A percentile compares a stretch with the other conserved stretches of the same genome.
Conservation (phyloP, 257 asterid species). For the Fraxinus cuspidata region DNA sequence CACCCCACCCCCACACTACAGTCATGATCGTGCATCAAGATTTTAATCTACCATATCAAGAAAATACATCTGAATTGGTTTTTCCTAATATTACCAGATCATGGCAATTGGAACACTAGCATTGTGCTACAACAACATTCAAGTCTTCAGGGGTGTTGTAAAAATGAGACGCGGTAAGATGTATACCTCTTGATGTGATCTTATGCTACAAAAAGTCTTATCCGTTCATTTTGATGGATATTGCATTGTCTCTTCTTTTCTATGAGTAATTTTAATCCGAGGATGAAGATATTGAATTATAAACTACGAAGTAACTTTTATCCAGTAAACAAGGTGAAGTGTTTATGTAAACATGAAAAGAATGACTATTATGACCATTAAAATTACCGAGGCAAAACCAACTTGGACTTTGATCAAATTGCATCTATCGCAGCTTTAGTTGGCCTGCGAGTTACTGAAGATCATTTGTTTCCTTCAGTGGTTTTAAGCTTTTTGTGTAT, state of each 20-base stretch:
- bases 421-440: neutral
- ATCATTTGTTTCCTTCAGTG: neutral
- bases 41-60: neutral
- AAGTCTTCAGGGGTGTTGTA: slow-evolving; percentile 91
- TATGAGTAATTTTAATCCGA: neutral
- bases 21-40: neutral
- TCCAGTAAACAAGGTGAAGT: slow-evolving; percentile 1
- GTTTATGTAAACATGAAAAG: neutral
- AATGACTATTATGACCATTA: neutral
- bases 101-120: slow-evolving; percentile 98
- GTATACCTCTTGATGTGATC: slow-evolving; percentile 15
- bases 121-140: slow-evolving; percentile 87
- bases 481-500: neutral
- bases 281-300: neutral
- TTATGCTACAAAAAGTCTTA: slow-evolving; percentile 13
- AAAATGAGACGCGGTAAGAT: slow-evolving; percentile 97
- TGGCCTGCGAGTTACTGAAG: neutral
- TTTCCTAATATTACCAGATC: slow-evolving; percentile 56
- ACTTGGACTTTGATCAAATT: neutral
- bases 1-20: neutral
- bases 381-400: neutral
- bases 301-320: neutral
- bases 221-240: slow-evolving; percentile 7
- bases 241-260: slow-evolving; percentile 12
- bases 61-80: slow-evolving; percentile 27